Base-by-base conservation (phyloP, 352 stramenopile species). In the Aphanomyces invadans region DNA sequence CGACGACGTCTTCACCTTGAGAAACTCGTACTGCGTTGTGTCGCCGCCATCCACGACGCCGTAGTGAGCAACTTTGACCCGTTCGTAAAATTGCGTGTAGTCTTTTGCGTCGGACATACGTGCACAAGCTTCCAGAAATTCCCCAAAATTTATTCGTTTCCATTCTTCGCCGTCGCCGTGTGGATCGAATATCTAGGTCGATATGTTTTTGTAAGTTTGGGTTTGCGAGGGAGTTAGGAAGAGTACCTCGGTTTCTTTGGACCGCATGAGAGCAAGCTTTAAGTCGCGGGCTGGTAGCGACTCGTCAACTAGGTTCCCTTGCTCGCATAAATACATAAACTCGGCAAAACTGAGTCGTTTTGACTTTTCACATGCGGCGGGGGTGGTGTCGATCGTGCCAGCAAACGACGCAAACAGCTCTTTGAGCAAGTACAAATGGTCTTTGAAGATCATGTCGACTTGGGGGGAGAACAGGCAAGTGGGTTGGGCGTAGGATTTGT, bases 171-270 rank as follows among this genome's bases (percentile, higher is more conserved):
- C 28, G 17, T 67, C 60, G 2, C 60, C 42, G 7, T 12, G 23
- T 26, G 60, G n/a, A 23, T 67, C 60, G 44, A 67, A 59, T 15
- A 60, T 51, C 46, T 67, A 67, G 55, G 4, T 9, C 19, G 23
- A 54, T 15, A 28, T 54, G 28, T 15, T 11, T 54, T 54, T 54
- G 23, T 28, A 21, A 10, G 17, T 17, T n/a, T 26, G 12, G 44
- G 44, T 52, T 52, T 52, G 9, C 44, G 7, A 42, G 7, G 36
- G 36, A 63, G 19, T 51, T 9, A n/a, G 4, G 5, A 52, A 46
- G n/a, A 10, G 21, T 28, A 67, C 60, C 44, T 67, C 60, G 25
- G 60, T 67, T 45, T 67, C 60, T 67, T 67, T 67, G 10, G 60
- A 25, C 26, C 60, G 38, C n/a, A 67, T 25, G 4, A 67, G 45